phyloP scores from a whole-genome alignment of 345 rosid species.

The Populus nigra region DNA sequence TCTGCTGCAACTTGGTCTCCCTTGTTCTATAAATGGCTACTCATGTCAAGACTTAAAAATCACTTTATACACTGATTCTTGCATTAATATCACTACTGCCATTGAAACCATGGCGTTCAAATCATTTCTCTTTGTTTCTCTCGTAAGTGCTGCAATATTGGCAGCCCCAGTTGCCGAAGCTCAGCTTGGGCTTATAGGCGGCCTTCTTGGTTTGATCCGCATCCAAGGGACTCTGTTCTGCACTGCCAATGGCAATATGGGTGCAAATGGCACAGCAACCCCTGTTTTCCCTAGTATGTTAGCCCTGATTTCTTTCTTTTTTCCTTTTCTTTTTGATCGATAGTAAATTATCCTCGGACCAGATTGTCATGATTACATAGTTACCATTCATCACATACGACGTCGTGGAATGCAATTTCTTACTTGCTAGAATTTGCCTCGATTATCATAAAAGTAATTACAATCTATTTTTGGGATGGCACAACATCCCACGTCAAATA shows the following conservation, averaged over 20 bases:
- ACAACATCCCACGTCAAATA: too few species aligned
- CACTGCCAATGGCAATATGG: constrained; percentile 41
- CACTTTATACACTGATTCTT: neutral
- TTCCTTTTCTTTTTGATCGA: too few species aligned
- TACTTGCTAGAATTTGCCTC: too few species aligned
- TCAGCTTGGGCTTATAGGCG: constrained; percentile 41
- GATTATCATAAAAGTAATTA: too few species aligned
- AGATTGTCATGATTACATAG: too few species aligned
- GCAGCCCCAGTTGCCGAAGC: constrained; percentile 45
- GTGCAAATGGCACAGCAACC: constrained; percentile 35
- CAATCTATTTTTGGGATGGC: too few species aligned
- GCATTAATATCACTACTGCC: neutral
- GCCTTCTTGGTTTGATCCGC: constrained; percentile 38
- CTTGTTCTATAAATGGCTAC: constrained; percentile 28
- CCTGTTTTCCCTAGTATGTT: constrained; percentile 49
- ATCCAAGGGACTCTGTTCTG: constrained; percentile 52
- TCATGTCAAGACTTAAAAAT: too few species aligned
- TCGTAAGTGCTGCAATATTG: constrained; percentile 16
- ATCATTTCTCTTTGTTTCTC: constrained; percentile 25
- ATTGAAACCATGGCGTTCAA: constrained; percentile 26
- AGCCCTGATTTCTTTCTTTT: neutral
- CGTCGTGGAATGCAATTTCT: too few species aligned
- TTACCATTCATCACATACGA: too few species aligned
- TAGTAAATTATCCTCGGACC: too few species aligned
- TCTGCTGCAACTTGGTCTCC: constrained; percentile 34